Percentiles rank a stretch among this genome's conserved stretches.
Evolutionary conservation across 352 stramenopile genomes (phyloP).

Genomic region (Pythium chondricola): DNA sequence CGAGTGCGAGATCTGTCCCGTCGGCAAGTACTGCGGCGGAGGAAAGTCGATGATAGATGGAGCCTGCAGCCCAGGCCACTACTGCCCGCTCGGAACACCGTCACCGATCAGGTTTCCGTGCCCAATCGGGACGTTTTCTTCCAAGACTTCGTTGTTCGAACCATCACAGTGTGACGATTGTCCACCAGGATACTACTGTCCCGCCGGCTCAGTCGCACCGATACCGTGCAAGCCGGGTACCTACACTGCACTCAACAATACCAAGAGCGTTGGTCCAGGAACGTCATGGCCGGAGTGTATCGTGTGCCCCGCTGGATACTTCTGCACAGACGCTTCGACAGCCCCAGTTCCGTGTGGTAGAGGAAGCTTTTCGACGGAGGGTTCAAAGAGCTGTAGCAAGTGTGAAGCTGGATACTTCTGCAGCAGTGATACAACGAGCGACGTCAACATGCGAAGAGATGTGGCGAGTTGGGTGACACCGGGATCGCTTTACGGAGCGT

Average conservation of each 20-base stretch:
- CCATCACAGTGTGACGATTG: conserved; percentile 73
- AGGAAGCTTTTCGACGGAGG: conserved; percentile 48
- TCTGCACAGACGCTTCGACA: conserved; percentile 59
- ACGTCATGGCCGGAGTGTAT: conserved; percentile 54
- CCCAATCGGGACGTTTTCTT: conserved; percentile 74
- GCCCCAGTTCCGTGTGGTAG: conserved; percentile 62
- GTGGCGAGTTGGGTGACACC: conserved; percentile 48
- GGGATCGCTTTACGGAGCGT: conserved; percentile 60
- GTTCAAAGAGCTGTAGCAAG: conserved; percentile 43
- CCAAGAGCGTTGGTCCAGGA: conserved; percentile 51
- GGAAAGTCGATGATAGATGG: conserved; percentile 73
- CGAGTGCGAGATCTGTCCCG: conserved; percentile 78
- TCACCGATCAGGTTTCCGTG: conserved; percentile 70
- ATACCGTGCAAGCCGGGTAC: conserved; percentile 72
- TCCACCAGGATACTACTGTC: conserved; percentile 71
- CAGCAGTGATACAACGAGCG: conserved; percentile 58
- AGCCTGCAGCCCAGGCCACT: conserved; percentile 73
- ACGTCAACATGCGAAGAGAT: conserved; percentile 51
- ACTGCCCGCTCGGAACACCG: conserved; percentile 80
- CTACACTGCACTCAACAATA: conserved; percentile 69
- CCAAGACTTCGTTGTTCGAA: conserved; percentile 70
- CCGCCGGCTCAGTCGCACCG: conserved; percentile 46
- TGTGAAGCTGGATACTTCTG: conserved; percentile 82
- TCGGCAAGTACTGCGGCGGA: conserved; percentile 83
- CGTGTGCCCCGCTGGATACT: conserved; percentile 77